Conservation (phyloP, 805 yeast species). For the Huiozyma naganishii region DNA sequence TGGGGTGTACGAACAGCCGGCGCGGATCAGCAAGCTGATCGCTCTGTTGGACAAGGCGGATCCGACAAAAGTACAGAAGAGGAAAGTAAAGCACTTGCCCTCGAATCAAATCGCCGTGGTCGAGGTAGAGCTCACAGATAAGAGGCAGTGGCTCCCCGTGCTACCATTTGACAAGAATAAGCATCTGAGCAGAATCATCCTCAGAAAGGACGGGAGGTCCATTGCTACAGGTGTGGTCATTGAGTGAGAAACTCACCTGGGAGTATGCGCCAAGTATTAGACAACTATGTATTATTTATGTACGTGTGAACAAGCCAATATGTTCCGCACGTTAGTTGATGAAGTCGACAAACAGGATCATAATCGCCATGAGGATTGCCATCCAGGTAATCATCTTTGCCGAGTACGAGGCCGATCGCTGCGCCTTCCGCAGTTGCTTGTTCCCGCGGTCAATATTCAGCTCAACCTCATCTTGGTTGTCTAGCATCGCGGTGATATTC, state of each 20-base stretch:
- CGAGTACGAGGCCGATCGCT: conserved; percentile 49
- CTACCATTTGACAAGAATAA: conserved; percentile 80
- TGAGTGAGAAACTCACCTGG: conserved; percentile 28
- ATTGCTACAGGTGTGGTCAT: conserved; percentile 95
- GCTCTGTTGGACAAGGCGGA: conserved; percentile 63
- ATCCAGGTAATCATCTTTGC: conserved; percentile 46
- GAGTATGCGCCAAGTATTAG: neutral
- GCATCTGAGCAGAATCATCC: conserved; percentile 89
- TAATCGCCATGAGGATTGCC: conserved; percentile 44
- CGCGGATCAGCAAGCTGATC: conserved; percentile 43
- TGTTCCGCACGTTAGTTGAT: conserved; percentile 23
- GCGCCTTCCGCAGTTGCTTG: conserved; percentile 56
- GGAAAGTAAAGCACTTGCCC: conserved; percentile 87
- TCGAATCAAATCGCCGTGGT: conserved; percentile 95
- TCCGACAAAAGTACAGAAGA: conserved; percentile 75
- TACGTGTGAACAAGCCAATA: neutral
- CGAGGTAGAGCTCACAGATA: conserved; percentile 90
- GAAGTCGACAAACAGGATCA: conserved; percentile 47
- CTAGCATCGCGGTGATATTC: conserved; percentile 49
- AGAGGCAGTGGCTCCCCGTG: conserved; percentile 83
- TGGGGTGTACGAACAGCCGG: conserved; percentile 64
- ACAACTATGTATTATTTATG: neutral
- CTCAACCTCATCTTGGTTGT: conserved; percentile 57
- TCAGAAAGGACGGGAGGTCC: conserved; percentile 96
- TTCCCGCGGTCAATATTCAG: conserved; percentile 63